A percentile compares a stretch with the other conserved stretches of the same genome.
phyloP scores from a whole-genome alignment of 2,329 filamentous ascomycete genomes.

The Furcasterigmium sp. region DNA sequence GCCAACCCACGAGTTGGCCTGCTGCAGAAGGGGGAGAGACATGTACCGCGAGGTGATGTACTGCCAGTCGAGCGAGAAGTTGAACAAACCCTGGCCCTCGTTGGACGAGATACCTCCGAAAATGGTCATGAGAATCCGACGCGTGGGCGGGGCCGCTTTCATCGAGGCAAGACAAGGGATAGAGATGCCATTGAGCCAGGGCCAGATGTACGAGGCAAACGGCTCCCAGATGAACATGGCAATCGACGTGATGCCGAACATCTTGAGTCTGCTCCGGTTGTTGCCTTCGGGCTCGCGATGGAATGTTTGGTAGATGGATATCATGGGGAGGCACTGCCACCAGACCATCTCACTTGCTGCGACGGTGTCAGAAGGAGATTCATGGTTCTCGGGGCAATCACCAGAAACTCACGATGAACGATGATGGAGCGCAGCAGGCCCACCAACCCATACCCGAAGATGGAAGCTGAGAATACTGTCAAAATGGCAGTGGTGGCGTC shows the following conservation, averaged over 20 bases:
- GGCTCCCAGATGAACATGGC: conserved; percentile 12
- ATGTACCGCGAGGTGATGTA: conserved; percentile 24
- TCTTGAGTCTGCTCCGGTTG: conserved; percentile 4
- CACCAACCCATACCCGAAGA: conserved; percentile 8
- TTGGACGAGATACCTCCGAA: conserved; percentile 38
- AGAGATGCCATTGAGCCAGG: conserved; percentile 10
- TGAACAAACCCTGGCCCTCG: conserved; percentile 32
- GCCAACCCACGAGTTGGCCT: conserved; percentile 31
- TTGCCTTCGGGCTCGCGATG: conserved; percentile 7
- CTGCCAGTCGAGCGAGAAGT: conserved; percentile 36
- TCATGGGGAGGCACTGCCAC: conserved; percentile 11
- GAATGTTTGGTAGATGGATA: conserved; percentile 10
- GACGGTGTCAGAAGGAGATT: not conserved
- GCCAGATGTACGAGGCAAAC: conserved; percentile 8
- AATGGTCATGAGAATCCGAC: conserved; percentile 38
- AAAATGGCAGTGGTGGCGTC: conserved; percentile 8
- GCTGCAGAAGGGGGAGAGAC: conserved; percentile 10
- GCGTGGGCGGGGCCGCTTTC: conserved; percentile 6
- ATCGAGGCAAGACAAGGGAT: conserved; percentile 37
- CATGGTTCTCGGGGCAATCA: not conserved
- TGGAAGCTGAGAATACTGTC: conserved; percentile 8
- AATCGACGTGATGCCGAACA: conserved; percentile 9
- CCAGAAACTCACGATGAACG: conserved; percentile 4
- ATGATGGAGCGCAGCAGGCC: conserved; percentile 7
- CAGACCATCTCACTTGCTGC: conserved; percentile 10